Evolutionary conservation across 2,329 filamentous ascomycete genomes (phyloP).

Genomic region (Tympanopsis confertula): DNA sequence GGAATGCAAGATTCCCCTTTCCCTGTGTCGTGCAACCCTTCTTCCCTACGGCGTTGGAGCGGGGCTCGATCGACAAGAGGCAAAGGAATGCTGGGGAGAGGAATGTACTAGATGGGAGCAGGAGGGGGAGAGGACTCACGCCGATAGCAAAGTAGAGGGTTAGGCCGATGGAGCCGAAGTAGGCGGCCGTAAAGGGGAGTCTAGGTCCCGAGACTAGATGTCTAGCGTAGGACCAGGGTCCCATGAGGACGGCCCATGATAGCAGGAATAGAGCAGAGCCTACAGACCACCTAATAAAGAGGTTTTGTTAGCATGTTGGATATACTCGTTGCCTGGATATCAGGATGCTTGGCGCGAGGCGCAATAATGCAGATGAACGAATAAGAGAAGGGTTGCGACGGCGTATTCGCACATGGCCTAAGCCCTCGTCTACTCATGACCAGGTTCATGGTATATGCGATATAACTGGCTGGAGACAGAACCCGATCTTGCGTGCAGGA

Average conservation of each 20-base stretch:
- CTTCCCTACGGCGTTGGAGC: too few species aligned
- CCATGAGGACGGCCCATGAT: constrained; percentile 92
- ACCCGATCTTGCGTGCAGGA: too few species aligned
- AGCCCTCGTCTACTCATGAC: too few species aligned
- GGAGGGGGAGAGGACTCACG: constrained; percentile 44
- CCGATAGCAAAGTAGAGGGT: constrained; percentile 88
- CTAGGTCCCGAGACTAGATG: constrained; percentile 77
- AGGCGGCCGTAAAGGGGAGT: constrained; percentile 83
- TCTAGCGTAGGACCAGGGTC: constrained; percentile 68
- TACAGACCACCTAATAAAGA: constrained; percentile 69
- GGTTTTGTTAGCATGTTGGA: constrained; percentile 20
- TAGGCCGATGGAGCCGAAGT: constrained; percentile 83
- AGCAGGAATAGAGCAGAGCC: constrained; percentile 81
- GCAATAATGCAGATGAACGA: too few species aligned
- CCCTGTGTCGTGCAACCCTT: too few species aligned
- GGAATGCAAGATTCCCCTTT: too few species aligned
- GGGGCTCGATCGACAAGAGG: too few species aligned
- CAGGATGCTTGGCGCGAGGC: not conserved
- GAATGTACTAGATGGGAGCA: constrained; percentile 3
- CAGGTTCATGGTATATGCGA: too few species aligned
- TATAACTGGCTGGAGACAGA: too few species aligned
- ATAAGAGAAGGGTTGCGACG: too few species aligned
- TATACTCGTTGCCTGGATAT: not conserved
- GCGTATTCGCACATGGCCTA: too few species aligned
- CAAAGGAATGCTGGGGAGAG: too few species aligned